Evolutionary conservation across 2,329 filamentous ascomycete genomes (phyloP).

Genomic region (Botrytis deweyae): DNA sequence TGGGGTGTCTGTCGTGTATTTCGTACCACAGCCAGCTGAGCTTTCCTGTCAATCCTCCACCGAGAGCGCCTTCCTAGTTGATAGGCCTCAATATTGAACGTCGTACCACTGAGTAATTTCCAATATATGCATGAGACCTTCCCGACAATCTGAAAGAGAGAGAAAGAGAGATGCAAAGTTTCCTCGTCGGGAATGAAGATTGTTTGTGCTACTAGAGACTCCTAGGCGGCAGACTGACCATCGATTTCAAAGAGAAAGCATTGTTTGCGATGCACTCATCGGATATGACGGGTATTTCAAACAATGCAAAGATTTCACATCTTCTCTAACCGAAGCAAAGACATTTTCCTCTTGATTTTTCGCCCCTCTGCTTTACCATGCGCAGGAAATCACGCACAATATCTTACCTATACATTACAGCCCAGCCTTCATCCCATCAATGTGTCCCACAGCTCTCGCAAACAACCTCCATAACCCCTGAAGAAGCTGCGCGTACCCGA

Average conservation of each 20-base stretch:
- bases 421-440: neutral
- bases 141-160: neutral
- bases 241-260: neutral
- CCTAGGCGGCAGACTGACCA: neutral
- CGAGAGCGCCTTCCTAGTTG: neutral
- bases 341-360: neutral
- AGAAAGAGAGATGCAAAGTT: conserved; percentile 1
- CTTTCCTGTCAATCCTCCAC: conserved; percentile 4
- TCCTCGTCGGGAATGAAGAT: conserved; percentile 1
- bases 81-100: neutral
- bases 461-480: conserved; percentile 13
- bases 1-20: neutral
- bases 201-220: conserved; percentile 6
- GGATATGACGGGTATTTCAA: conserved; percentile 13
- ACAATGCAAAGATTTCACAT: neutral
- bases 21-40: neutral
- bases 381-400: neutral
- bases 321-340: neutral
- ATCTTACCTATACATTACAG: neutral
- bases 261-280: conserved; percentile 10
- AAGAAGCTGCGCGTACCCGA: conserved; percentile 9
- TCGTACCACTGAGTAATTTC: conserved; percentile 5
- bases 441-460: conserved; percentile 8
- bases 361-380: neutral
- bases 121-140: conserved; percentile 8